Evolutionary conservation across 2,329 filamentous ascomycete species (phyloP), one percentile per base, ranked within the genome.

Genomic region (Huntiella savannae): DNA sequence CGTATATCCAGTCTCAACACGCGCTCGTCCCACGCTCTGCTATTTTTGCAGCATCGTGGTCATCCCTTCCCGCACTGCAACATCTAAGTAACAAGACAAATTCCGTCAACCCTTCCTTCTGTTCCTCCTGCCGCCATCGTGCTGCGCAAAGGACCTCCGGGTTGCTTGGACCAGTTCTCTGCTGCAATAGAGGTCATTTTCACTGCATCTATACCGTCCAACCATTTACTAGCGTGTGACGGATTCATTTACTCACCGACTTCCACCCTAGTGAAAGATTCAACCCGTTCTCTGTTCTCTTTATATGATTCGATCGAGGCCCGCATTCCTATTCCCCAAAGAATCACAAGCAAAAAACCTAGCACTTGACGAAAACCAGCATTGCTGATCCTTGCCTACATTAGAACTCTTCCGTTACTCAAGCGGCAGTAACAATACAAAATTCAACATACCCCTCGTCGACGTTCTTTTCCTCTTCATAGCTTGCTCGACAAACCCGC

Each of bases 171-270:
- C 15, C 42, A 28, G 22, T 28, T 40, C 32, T 34, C 42, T 49
- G 10, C 38, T 42, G 38, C 37, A 40, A 5, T 4, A 43, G 11
- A 34, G 40, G 12, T 8, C 32, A 16, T 13, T 17, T 32, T 16
- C 19, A 8, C 15, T 43, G 40, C 40, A 33, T 43, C 32, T 34
- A 15, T 44, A 19, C 15, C 37, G 19, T 37, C 37, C 44, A 46
- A 46, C 19, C 35, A 46, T 46, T 28, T 33, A 37, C 41, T 43
- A 43, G 43, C 46, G 46, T 43, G 41, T 22, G 32, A 16, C 22
- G 22, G 22, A 28, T 28, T 28, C 22, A 8, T 10, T 28, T 4
- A 28, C 22, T 28, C 22, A 28, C 22, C 22, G 22, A 28, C 22
- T 28, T 28, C 22, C 22, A 5, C 22, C 22, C 8, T 28, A 28